Percentiles rank a stretch among this genome's conserved stretches.
Conservation (phyloP, 73 alveolate species). For the Halteria grandinella region DNA sequence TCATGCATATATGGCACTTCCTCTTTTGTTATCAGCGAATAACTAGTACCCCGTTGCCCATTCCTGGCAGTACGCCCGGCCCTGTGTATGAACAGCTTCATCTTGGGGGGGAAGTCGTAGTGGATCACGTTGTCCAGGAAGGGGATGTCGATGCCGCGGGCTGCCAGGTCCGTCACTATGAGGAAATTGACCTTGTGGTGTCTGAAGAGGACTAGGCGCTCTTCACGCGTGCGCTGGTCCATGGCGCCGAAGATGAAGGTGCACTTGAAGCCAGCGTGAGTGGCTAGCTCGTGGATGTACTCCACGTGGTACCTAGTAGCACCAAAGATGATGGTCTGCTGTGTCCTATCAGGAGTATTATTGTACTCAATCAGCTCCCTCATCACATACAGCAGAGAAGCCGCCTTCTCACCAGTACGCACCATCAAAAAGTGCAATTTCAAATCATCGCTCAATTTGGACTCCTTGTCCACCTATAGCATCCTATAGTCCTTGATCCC, state of each 20-base stretch:
- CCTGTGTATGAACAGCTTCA: constrained; percentile 95
- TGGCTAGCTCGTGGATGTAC: constrained; percentile 82
- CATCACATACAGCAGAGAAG: constrained; percentile 82
- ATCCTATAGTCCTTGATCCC: constrained; percentile 95
- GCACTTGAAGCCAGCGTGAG: constrained; percentile 75
- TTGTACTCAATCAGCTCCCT: constrained; percentile 74
- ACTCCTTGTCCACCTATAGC: constrained; percentile 93
- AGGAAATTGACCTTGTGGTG: constrained; percentile 79
- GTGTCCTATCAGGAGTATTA: constrained; percentile 64
- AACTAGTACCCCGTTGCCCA: constrained; percentile 92
- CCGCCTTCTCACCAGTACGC: constrained; percentile 86
- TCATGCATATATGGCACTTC: constrained; percentile 95
- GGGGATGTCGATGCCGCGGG: constrained; percentile 99
- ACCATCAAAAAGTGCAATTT: constrained; percentile 81
- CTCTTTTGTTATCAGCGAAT: constrained; percentile 81
- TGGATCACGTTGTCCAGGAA: constrained; percentile 93
- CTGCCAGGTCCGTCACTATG: constrained; percentile 98
- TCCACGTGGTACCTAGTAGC: constrained; percentile 97
- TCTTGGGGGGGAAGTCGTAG: constrained; percentile 95
- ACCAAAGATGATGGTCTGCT: constrained; percentile 91
- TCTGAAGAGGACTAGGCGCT: constrained; percentile 82
- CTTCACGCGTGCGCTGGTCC: constrained; percentile 93
- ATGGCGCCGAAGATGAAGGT: constrained; percentile 93
- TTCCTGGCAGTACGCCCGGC: constrained; percentile 99
- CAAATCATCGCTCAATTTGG: constrained; percentile 89